Evolutionary conservation across 192 early-diverging fungal species (phyloP).

Genomic region (Dissophora globulifera): DNA sequence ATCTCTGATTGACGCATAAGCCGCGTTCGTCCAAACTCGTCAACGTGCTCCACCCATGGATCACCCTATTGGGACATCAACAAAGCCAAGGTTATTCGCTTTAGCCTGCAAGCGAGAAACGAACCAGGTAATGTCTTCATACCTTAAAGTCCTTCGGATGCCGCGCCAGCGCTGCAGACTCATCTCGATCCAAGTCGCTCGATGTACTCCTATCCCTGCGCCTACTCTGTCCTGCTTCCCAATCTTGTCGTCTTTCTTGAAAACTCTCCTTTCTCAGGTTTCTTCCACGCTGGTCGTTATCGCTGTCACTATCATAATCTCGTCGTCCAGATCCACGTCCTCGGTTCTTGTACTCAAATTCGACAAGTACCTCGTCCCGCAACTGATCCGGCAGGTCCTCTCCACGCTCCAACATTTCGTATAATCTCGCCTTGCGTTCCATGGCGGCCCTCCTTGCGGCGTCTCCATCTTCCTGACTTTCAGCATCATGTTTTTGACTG

Average conservation of each 20-base stretch:
- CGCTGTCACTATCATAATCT: constrained; percentile 11
- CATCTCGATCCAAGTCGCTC: constrained; percentile 39
- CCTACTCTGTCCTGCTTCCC: background rate
- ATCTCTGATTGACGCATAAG: constrained; percentile 68
- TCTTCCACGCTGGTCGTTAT: constrained; percentile 3
- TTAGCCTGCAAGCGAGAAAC: too few species aligned
- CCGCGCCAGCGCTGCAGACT: constrained; percentile 20
- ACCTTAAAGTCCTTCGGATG: constrained; percentile 26
- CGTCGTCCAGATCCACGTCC: background rate
- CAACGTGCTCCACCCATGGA: constrained; percentile 79
- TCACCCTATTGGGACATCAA: constrained; percentile 53
- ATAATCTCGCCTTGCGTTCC: constrained; percentile 70
- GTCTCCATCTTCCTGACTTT: constrained; percentile 42
- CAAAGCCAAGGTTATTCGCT: too few species aligned
- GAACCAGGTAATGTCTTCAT: background rate
- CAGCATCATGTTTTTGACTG: constrained; percentile 35
- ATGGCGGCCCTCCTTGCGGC: constrained; percentile 58
- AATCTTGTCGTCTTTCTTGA: background rate
- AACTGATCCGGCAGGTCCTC: constrained; percentile 53
- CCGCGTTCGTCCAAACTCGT: constrained; percentile 80
- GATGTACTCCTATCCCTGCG: constrained; percentile 21
- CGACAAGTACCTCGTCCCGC: constrained; percentile 63
- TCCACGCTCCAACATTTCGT: constrained; percentile 60
- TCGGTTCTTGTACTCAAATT: constrained; percentile 64
- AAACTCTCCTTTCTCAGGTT: constrained; percentile 17